A percentile compares a stretch with the other conserved stretches of the same genome.
Conservation (phyloP, 2,329 filamentous ascomycete species). For the Stylonectria norvegica region DNA sequence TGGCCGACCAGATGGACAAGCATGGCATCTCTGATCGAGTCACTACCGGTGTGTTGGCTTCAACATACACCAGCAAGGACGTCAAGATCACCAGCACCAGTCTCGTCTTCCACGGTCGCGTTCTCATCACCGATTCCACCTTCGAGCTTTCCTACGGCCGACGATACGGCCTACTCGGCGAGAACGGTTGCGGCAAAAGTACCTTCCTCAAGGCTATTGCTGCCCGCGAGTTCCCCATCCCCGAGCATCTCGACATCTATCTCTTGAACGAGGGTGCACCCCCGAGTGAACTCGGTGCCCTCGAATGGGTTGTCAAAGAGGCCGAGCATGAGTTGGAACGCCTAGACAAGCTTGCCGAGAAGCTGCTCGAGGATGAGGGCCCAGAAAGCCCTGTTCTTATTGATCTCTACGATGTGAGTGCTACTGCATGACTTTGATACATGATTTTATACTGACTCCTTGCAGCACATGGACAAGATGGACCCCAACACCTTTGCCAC, state of each 20-base stretch:
- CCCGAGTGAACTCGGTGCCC: constrained; percentile 79
- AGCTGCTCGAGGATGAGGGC: constrained; percentile 85
- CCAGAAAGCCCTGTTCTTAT: constrained; percentile 87
- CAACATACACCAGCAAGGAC: constrained; percentile 79
- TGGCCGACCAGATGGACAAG: constrained; percentile 92
- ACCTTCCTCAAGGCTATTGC: constrained; percentile 96
- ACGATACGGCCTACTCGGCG: constrained; percentile 90
- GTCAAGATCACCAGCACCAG: constrained; percentile 95
- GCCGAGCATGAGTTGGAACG: constrained; percentile 89
- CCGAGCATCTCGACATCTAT: constrained; percentile 96
- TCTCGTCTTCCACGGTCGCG: constrained; percentile 95
- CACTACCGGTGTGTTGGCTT: constrained; percentile 93
- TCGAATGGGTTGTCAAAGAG: constrained; percentile 96
- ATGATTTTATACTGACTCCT: constrained; percentile 17
- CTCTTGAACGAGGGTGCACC: constrained; percentile 96
- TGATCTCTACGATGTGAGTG: constrained; percentile 88
- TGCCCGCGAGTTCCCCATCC: constrained; percentile 90
- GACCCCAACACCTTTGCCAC: constrained; percentile 96
- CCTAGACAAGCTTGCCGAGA: constrained; percentile 84
- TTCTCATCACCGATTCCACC: constrained; percentile 89
- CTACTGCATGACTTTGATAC: background rate
- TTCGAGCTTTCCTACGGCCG: constrained; percentile 91
- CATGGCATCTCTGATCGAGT: constrained; percentile 95
- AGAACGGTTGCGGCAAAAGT: constrained; percentile 99
- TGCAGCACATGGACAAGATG: constrained; percentile 95